A percentile compares a stretch with the other conserved stretches of the same genome.
Evolutionary conservation across 805 yeast species (phyloP).

Genomic region (Pichia sporocuriosa): DNA sequence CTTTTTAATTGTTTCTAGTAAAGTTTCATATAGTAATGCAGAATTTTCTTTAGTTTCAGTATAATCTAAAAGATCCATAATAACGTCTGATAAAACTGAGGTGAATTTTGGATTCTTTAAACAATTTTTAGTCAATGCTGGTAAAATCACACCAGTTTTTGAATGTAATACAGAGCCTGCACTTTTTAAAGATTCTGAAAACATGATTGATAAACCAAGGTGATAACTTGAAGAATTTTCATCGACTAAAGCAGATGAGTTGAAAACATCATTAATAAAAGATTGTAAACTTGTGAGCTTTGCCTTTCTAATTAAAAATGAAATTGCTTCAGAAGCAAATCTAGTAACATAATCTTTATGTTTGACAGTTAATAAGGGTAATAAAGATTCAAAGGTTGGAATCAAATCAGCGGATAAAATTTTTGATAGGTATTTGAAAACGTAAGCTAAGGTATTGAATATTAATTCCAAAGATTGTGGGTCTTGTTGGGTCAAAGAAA

Average conservation of each 20-base stretch:
- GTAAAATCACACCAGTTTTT: slow-evolving; percentile 48
- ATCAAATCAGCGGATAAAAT: slow-evolving; percentile 52
- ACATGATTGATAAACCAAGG: slow-evolving; percentile 52
- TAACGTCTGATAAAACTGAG: slow-evolving; percentile 51
- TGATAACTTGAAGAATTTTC: slow-evolving; percentile 39
- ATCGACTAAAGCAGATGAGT: slow-evolving; percentile 26
- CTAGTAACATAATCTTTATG: slow-evolving; percentile 60
- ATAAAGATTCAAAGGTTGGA: slow-evolving; percentile 60
- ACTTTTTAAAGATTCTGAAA: slow-evolving; percentile 68
- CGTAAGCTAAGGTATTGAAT: slow-evolving; percentile 78
- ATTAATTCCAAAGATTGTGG: slow-evolving; percentile 71
- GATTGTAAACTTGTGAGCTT: slow-evolving; percentile 37
- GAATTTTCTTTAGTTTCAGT: slow-evolving; percentile 43
- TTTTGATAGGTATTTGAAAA: slow-evolving; percentile 79
- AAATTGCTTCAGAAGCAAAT: slow-evolving; percentile 85
- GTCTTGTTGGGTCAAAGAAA: slow-evolving; percentile 45
- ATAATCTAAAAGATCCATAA: slow-evolving; percentile 47
- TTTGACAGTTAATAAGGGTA: slow-evolving; percentile 56
- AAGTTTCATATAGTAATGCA: slow-evolving; percentile 34
- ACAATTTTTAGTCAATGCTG: slow-evolving; percentile 25
- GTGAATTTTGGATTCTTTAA: slow-evolving; percentile 24
- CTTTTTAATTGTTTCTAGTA: slow-evolving; percentile 19
- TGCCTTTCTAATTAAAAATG: slow-evolving; percentile 73
- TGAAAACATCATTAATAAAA: slow-evolving; percentile 38
- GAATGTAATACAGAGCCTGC: slow-evolving; percentile 73